Evolutionary conservation across 2,329 filamentous ascomycete species (phyloP), one percentile per base, ranked within the genome.

Genomic region (Boeremia exigua): DNA sequence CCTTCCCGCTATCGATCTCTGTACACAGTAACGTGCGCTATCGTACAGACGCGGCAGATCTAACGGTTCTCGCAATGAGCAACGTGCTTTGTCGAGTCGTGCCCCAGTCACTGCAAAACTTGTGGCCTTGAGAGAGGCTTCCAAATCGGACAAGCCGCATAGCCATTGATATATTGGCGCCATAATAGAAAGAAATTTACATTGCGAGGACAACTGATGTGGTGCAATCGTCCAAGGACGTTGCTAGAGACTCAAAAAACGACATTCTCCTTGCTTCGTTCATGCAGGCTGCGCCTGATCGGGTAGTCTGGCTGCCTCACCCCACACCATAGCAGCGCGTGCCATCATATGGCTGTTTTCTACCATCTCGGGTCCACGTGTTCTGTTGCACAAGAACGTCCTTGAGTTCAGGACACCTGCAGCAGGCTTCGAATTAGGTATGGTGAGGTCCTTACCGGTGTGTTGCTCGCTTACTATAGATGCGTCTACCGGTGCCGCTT

Each of bases 351-450:
- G 33, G 38, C 38, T 44, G n/a, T 48, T 23, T 27, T 10, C 28
- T 38, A 52, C 43, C 45, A 56, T 47, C 53, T 29, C 25, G 25
- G 15, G 23, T 61, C 60, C 68, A 66, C 63, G 63, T 69, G 63
- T 55, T 49, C 48, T 56, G 64, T 69, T 15, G 61, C 50, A 67
- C 62, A 48, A 54, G 47, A 64, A 56, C 62, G 50, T 62, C 58
- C 51, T 55, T 50, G 53, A 51, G 40, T 58, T 17, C 43, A 57
- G 37, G 30, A 34, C 40, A 58, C 33, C 63, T 72, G 68, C 68
- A 70, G 38, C 23, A 36, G 37, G 17, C 45, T 56, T 61, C 45
- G 4, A 47, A 66, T 61, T 7, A 14, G 62, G 65, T 36, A 68
- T 59, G 48, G 57, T 39, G 23, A 56, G 43, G 58, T 58, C 54